A percentile compares a stretch with the other conserved stretches of the same genome.
Conservation (phyloP, 805 yeast genomes). For the Lipomyces spencermartinsiae region DNA sequence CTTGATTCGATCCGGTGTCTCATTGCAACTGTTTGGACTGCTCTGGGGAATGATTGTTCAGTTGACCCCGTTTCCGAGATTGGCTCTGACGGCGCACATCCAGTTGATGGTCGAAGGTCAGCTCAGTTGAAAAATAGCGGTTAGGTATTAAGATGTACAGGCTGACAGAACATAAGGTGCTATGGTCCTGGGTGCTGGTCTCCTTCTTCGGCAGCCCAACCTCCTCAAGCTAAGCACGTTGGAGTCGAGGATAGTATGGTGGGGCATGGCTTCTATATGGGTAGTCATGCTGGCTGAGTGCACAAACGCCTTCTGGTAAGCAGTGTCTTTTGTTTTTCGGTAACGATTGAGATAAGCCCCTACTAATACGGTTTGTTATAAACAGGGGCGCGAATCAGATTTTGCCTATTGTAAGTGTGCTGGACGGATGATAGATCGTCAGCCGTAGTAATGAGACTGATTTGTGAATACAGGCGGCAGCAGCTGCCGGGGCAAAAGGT, state of each 20-base stretch:
- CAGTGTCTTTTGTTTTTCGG: background rate
- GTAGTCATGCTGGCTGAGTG: background rate
- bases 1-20: background rate
- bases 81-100: conserved; percentile 6
- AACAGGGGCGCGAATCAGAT: conserved; percentile 5
- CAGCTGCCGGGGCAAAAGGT: conserved; percentile 2
- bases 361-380: background rate
- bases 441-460: background rate
- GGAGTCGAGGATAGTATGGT: background rate
- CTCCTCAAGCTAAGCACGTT: conserved; percentile 3
- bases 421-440: background rate
- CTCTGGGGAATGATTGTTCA: background rate
- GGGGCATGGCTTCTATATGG: background rate
- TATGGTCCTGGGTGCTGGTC: background rate
- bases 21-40: conserved; percentile 8
- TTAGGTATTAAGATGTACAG: background rate
- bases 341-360: background rate
- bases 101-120: conserved; percentile 9
- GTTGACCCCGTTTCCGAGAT: conserved; percentile 5
- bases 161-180: background rate
- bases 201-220: conserved; percentile 6
- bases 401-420: conserved; percentile 5
- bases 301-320: conserved; percentile 1
- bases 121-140: background rate
- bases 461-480: conserved; percentile 4